Evolutionary conservation across 2,329 filamentous ascomycete genomes (phyloP).

Genomic region (Colletotrichum orchidophilum): DNA sequence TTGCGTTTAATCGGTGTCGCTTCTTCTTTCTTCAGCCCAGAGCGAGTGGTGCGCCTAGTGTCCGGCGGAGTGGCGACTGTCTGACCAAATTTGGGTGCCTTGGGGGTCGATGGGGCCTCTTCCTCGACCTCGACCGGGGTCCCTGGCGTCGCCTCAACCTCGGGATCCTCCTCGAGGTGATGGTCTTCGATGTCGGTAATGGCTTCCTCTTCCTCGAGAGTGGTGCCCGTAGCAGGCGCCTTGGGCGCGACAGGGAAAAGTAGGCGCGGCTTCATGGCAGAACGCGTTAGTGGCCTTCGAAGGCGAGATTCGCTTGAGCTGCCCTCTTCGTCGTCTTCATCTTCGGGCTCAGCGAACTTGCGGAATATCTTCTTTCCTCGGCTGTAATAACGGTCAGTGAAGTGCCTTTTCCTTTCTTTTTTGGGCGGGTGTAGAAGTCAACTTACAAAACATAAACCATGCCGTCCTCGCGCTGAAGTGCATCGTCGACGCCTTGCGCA

Average conservation of each 20-base stretch:
- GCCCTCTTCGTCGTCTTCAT: conserved; percentile 47
- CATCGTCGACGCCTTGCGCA: conserved; percentile 68
- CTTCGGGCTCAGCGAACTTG: conserved; percentile 63
- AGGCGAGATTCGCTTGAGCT: conserved; percentile 42
- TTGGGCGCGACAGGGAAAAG: conserved; percentile 67
- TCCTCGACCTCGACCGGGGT: conserved; percentile 38
- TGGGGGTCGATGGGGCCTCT: conserved; percentile 53
- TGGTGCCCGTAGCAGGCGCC: conserved; percentile 28
- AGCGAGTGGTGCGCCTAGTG: conserved; percentile 68
- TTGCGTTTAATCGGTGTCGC: conserved; percentile 52
- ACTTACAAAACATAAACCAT: conserved; percentile 83
- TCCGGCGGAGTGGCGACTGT: conserved; percentile 70
- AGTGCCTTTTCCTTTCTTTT: conserved; percentile 6
- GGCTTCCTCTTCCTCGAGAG: conserved; percentile 67
- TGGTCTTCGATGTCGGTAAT: conserved; percentile 67
- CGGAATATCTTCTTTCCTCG: conserved; percentile 83
- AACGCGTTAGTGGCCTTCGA: conserved; percentile 66
- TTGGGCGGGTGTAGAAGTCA: not conserved
- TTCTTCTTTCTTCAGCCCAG: conserved; percentile 57
- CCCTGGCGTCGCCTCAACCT: conserved; percentile 42
- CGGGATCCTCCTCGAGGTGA: conserved; percentile 47
- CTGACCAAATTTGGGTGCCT: conserved; percentile 60
- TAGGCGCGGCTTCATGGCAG: conserved; percentile 76
- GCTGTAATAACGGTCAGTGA: conserved; percentile 51
- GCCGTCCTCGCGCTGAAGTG: conserved; percentile 73